phyloP scores from a whole-genome alignment of 1,284 basidiomycete genomes.

The Gomphus sp. region DNA sequence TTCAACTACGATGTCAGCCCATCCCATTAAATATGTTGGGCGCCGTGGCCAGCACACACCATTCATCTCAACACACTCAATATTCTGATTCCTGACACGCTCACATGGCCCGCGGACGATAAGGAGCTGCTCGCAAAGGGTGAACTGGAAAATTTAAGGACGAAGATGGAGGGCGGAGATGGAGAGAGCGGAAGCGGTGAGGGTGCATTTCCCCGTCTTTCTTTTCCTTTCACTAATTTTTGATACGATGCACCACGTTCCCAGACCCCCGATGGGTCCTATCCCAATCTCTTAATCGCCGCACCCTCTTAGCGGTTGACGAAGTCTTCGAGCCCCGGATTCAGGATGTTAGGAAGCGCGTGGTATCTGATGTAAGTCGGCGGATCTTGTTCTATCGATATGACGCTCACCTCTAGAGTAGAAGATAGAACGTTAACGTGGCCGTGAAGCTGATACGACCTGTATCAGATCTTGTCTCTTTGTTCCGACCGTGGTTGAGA shows the following conservation, averaged over 20 bases:
- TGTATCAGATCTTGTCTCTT: too few species aligned
- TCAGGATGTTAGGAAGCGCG: conserved; percentile 43
- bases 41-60: too few species aligned
- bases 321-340: conserved; percentile 54
- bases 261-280: conserved; percentile 74
- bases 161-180: conserved; percentile 32
- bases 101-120: conserved; percentile 76
- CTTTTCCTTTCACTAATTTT: neutral
- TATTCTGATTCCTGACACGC: neutral
- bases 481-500: too few species aligned
- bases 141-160: conserved; percentile 42
- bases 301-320: conserved; percentile 60
- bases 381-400: too few species aligned
- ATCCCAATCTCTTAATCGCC: conserved; percentile 62
- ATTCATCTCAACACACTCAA: too few species aligned
- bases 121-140: conserved; percentile 57
- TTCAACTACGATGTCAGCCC: too few species aligned
- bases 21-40: too few species aligned
- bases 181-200: neutral
- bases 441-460: too few species aligned
- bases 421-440: neutral
- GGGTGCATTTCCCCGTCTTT: neutral
- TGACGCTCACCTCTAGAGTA: too few species aligned
- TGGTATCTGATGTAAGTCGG: too few species aligned
- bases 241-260: neutral